Conservation (phyloP, 768 basidiomycete genomes). For the Termitomyces titanicus region DNA sequence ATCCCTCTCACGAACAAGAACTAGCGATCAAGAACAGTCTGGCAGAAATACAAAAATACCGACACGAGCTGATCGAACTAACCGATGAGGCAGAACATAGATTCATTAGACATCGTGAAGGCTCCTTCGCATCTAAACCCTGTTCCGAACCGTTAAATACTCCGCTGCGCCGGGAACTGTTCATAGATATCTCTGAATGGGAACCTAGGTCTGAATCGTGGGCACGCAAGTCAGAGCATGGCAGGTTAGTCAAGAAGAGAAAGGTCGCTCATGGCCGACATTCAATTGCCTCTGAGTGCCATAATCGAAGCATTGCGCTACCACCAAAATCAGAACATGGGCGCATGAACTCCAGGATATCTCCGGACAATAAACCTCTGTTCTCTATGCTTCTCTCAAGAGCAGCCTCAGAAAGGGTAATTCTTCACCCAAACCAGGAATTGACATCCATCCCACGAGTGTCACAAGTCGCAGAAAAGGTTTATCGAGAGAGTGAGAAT, state of each 20-base stretch:
- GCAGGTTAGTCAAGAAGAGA: constrained; percentile 8
- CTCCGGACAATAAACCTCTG: not conserved
- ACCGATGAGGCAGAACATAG: constrained; percentile 51
- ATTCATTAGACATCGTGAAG: constrained; percentile 33
- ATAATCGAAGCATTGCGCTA: not conserved
- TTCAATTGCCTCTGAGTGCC: not conserved
- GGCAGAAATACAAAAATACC: constrained; percentile 28
- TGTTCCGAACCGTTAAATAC: not conserved
- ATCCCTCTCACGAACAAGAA: constrained; percentile 18
- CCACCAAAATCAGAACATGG: not conserved
- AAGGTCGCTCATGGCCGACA: not conserved
- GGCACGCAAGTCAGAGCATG: constrained; percentile 23
- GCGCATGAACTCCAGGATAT: not conserved
- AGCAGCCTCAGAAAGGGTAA: constrained; percentile 1
- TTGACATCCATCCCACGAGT: not conserved
- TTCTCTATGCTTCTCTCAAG: constrained; percentile 5
- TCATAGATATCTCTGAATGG: constrained; percentile 39
- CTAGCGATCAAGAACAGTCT: constrained; percentile 15
- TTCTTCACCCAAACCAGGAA: not conserved
- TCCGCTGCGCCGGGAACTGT: constrained; percentile 6
- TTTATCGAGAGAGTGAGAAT: not conserved
- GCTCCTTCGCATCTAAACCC: constrained; percentile 2
- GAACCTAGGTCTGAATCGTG: constrained; percentile 43
- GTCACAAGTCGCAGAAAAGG: not conserved
- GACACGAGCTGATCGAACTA: constrained; percentile 36